A percentile compares a stretch with the other conserved stretches of the same genome.
Conservation (phyloP, 208 protist genomes). For the Naegleria lovaniensis region DNA sequence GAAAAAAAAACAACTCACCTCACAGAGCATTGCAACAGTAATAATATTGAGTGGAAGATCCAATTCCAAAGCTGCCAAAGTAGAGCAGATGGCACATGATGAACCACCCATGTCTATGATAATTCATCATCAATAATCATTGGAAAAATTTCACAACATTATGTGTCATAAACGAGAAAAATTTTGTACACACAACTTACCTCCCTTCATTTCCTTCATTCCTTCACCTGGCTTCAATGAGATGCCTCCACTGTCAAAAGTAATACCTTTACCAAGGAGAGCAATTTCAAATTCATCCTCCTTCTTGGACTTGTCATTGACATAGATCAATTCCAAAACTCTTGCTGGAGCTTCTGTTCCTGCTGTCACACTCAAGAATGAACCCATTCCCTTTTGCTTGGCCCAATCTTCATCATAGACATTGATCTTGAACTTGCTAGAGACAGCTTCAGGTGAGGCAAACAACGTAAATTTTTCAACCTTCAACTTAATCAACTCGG, state of each 20-base stretch:
- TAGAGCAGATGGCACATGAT: background rate
- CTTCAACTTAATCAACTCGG: background rate
- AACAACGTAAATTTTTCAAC: background rate
- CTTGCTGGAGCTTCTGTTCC: background rate
- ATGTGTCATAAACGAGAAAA: no score
- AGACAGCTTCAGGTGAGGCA: background rate
- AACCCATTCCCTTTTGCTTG: background rate
- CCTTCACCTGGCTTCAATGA: conserved; percentile 58
- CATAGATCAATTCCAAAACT: background rate
- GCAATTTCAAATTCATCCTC: background rate
- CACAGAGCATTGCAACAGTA: background rate
- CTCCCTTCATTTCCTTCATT: conserved; percentile 77
- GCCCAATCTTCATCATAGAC: background rate
- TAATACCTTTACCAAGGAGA: conserved; percentile 68
- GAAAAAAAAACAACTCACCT: no score
- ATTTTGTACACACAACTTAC: no score
- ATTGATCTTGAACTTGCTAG: background rate
- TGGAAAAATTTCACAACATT: no score
- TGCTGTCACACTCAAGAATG: background rate
- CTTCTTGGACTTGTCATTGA: background rate
- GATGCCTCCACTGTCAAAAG: conserved; percentile 77
- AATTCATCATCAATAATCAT: no score
- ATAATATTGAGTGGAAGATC: background rate
- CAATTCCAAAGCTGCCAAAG: background rate
- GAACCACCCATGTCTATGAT: conserved; percentile 78